Evolutionary conservation across 176 grass and related monocot genomes (phyloP).

Genomic region (Pharus latifolius): DNA sequence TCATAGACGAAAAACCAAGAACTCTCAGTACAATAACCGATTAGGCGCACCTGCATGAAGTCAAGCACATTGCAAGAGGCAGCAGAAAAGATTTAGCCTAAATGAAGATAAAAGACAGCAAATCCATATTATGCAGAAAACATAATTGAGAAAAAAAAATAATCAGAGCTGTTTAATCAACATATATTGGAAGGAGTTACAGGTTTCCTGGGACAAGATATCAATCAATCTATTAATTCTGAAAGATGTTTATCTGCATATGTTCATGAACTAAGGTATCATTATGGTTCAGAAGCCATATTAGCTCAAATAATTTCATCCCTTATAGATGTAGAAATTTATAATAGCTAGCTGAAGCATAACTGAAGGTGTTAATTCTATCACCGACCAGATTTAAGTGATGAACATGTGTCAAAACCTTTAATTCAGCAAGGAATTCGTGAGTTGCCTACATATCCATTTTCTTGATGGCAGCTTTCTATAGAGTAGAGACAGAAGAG

Average conservation of each 20-base stretch:
- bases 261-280: background rate
- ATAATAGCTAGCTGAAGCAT: background rate
- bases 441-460: constrained; percentile 86
- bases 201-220: background rate
- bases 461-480: constrained; percentile 97
- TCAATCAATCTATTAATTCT: background rate
- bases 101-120: background rate
- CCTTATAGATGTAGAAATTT: background rate
- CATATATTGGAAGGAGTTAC: no score
- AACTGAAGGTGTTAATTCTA: background rate
- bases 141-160: no score
- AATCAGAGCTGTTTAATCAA: no score
- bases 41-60: constrained; percentile 61
- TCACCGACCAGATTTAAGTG: constrained; percentile 88
- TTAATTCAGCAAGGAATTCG: constrained; percentile 95
- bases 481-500: constrained; percentile 10
- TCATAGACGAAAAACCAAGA: constrained; percentile 92
- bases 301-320: background rate
- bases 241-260: background rate
- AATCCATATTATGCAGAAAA: background rate
- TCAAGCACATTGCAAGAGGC: background rate
- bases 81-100: background rate
- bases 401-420: constrained; percentile 98
- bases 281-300: background rate
- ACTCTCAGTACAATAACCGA: constrained; percentile 83